A percentile compares a stretch with the other conserved stretches of the same genome.
Conservation (phyloP, 1,139 yeast genomes). For the Debaryomyces robertsiae region DNA sequence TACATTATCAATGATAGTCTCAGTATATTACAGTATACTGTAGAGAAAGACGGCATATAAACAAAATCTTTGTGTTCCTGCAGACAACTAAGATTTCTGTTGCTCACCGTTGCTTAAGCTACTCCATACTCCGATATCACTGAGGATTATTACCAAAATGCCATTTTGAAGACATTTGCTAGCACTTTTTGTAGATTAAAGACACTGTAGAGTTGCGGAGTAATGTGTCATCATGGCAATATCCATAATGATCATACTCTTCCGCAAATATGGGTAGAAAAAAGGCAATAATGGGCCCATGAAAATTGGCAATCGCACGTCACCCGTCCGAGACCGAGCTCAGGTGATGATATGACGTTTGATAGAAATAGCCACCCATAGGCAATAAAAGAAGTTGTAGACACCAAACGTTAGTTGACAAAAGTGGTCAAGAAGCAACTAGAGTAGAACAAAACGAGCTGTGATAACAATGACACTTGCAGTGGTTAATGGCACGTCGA, state of each 20-base stretch:
- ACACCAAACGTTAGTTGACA: no score
- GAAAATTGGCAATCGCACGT: conserved; percentile 11
- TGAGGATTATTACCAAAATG: no score
- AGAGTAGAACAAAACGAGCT: no score
- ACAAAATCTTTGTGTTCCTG: no score
- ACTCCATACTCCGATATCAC: no score
- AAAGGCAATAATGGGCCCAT: not conserved
- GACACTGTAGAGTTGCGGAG: no score
- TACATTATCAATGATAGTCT: not conserved
- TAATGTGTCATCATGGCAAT: no score
- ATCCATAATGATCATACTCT: no score
- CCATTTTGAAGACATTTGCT: no score
- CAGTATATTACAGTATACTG: conserved; percentile 15
- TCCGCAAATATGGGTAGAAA: not conserved
- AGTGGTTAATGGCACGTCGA: conserved; percentile 55
- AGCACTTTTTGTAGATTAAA: no score
- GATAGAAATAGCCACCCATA: not conserved
- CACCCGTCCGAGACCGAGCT: conserved; percentile 13
- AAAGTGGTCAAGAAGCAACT: no score
- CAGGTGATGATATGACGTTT: conserved; percentile 11
- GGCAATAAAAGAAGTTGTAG: conserved; percentile 1
- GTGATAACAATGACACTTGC: conserved; percentile 27
- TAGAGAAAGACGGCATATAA: no score
- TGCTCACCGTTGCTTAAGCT: not conserved
- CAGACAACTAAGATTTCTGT: not conserved